Conservation (phyloP, 306 rosid species). For the Gastrolobium villosum region DNA sequence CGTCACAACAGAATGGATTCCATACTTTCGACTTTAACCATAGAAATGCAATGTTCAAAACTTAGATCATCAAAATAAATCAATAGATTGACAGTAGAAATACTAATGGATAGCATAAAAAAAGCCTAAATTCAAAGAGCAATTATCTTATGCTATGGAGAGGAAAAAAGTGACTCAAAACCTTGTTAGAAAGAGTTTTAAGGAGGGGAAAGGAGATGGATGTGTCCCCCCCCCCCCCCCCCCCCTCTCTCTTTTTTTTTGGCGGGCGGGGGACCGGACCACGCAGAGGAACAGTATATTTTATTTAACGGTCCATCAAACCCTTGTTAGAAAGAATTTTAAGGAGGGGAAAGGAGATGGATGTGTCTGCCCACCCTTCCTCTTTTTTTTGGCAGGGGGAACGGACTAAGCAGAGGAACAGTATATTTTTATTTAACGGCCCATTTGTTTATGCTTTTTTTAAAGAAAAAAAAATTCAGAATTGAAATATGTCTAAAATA, state of each 20-base stretch:
- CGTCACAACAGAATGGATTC: slow-evolving; percentile 33
- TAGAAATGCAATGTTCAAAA: slow-evolving; percentile 19
- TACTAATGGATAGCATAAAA: not conserved
- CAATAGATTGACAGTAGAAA: slow-evolving; percentile 29
- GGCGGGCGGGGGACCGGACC: too few relatives aligned
- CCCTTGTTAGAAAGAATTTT: not conserved
- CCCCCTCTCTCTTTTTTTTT: too few relatives aligned
- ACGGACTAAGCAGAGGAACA: slow-evolving; percentile 8
- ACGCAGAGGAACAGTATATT: too few relatives aligned
- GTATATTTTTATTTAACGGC: slow-evolving; percentile 14
- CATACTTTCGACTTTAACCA: not conserved
- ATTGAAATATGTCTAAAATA: not conserved
- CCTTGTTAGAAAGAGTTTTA: not conserved
- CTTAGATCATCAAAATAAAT: slow-evolving; percentile 26
- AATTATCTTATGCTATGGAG: not conserved
- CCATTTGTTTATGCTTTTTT: not conserved
- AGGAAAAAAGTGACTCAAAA: not conserved
- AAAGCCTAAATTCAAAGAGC: not conserved
- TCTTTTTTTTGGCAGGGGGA: too few relatives aligned
- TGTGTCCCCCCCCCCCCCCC: not conserved
- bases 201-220: not conserved
- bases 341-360: not conserved
- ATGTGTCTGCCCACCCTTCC: too few relatives aligned
- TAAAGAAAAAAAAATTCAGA: not conserved
- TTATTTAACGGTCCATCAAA: not conserved